These are phyloP conservation scores for Arxiozyma heterogenica DNA, from an alignment of 1,139 yeast genomes.

Conservation along the genomic window DNA sequence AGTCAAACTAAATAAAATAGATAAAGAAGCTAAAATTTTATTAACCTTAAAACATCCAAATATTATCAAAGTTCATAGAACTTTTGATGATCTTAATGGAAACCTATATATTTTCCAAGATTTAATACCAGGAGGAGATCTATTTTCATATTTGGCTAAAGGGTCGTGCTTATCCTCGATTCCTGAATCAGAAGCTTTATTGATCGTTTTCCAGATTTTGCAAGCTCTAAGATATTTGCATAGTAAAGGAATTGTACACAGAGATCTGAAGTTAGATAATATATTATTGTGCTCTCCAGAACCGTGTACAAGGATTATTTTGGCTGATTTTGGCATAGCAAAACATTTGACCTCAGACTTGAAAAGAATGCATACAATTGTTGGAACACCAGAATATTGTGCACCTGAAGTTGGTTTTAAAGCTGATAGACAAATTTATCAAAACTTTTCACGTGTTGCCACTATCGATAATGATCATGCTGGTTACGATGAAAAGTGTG, in stretches of 20 bases:
- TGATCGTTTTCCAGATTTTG: constrained; percentile 48
- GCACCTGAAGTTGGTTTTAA: constrained; percentile 56
- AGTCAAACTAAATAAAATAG: constrained; percentile 28
- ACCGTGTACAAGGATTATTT: constrained; percentile 42
- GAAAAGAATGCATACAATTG: constrained; percentile 44
- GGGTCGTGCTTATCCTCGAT: constrained; percentile 36
- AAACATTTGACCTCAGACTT: constrained; percentile 32
- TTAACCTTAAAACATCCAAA: constrained; percentile 37
- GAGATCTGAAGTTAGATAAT: constrained; percentile 53
- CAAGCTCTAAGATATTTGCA: constrained; percentile 49
- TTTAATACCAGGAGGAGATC: constrained; percentile 53
- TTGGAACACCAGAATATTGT: constrained; percentile 60
- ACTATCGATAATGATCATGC: constrained; percentile 17
- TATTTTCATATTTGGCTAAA: constrained; percentile 49
- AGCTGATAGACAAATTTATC: constrained; percentile 22
- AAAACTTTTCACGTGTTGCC: constrained; percentile 24
- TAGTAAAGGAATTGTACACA: constrained; percentile 40
- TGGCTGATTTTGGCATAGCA: constrained; percentile 66
- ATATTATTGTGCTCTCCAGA: constrained; percentile 44
- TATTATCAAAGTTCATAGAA: constrained; percentile 38
- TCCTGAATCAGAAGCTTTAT: constrained; percentile 45
- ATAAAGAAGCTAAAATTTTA: constrained; percentile 39
- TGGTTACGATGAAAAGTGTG: constrained; percentile 51
- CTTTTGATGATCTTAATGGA: constrained; percentile 33
- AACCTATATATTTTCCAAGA: constrained; percentile 44